phyloP scores from a whole-genome alignment of 352 stramenopile genomes.

The Labyrinthula sp. region DNA sequence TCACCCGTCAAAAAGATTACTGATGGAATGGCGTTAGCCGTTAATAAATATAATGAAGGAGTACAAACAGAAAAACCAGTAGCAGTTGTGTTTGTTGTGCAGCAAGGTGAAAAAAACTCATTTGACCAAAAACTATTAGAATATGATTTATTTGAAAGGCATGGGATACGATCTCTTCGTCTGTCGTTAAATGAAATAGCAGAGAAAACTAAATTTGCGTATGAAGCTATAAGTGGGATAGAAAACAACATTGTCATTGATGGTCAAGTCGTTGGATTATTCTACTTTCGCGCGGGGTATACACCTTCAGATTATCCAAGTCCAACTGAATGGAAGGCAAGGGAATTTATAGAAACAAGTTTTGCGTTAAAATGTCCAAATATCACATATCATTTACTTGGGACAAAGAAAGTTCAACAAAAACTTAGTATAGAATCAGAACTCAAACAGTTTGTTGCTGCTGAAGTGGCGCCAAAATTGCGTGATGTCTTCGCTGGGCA shows the following conservation, averaged over 20 bases:
- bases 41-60: constrained; percentile 34
- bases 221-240: constrained; percentile 6
- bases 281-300: constrained; percentile 86
- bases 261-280: constrained; percentile 23
- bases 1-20: constrained; percentile 38
- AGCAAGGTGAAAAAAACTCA: constrained; percentile 57
- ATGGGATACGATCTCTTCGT: constrained; percentile 33
- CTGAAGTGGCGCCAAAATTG: constrained; percentile 36
- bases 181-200: background rate
- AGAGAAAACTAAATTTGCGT: background rate
- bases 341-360: constrained; percentile 60
- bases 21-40: constrained; percentile 11
- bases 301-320: constrained; percentile 79
- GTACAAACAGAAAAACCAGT: constrained; percentile 25
- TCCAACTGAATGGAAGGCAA: constrained; percentile 59
- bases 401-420: constrained; percentile 95
- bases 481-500: constrained; percentile 75
- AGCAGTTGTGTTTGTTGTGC: constrained; percentile 67
- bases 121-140: constrained; percentile 74
- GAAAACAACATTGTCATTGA: constrained; percentile 1
- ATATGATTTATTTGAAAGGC: constrained; percentile 60
- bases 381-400: constrained; percentile 81
- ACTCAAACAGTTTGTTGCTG: constrained; percentile 62
- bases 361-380: constrained; percentile 80
- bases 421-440: constrained; percentile 55